Conservation (phyloP, 768 basidiomycete genomes). For the Scleroderma bovista region DNA sequence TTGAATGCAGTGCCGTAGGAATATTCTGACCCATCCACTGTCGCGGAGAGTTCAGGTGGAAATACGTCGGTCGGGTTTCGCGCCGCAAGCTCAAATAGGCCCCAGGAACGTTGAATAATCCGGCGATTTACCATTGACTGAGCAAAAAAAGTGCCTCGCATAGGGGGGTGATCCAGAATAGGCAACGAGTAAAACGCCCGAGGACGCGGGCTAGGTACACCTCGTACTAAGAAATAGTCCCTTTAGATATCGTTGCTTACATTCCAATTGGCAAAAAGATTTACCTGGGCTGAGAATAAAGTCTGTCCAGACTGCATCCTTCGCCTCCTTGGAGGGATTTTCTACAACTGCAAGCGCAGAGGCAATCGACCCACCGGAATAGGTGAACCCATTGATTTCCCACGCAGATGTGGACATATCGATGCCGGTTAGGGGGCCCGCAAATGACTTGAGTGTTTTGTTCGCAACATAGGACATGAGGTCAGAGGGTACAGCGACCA, state of each 20-base stretch:
- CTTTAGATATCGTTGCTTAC: not conserved
- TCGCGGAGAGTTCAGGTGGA: conserved; percentile 7
- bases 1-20: conserved; percentile 67
- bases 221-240: conserved; percentile 24
- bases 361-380: conserved; percentile 35
- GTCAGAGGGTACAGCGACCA: conserved; percentile 78
- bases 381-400: conserved; percentile 23
- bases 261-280: conserved; percentile 2
- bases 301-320: conserved; percentile 24
- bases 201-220: conserved; percentile 20
- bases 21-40: conserved; percentile 13
- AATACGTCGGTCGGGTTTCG: conserved; percentile 15
- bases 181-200: conserved; percentile 35
- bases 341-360: conserved; percentile 28
- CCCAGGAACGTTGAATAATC: conserved; percentile 55
- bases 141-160: conserved; percentile 37
- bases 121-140: conserved; percentile 42
- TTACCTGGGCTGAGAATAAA: conserved; percentile 43
- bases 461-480: conserved; percentile 62
- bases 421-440: conserved; percentile 33
- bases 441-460: conserved; percentile 53
- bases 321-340: conserved; percentile 28
- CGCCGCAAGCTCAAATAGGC: conserved; percentile 36
- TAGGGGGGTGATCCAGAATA: conserved; percentile 20
- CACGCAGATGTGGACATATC: conserved; percentile 52